phyloP scores from a whole-genome alignment of 1,139 yeast species.

The Blastobotrys malaysiensis region DNA sequence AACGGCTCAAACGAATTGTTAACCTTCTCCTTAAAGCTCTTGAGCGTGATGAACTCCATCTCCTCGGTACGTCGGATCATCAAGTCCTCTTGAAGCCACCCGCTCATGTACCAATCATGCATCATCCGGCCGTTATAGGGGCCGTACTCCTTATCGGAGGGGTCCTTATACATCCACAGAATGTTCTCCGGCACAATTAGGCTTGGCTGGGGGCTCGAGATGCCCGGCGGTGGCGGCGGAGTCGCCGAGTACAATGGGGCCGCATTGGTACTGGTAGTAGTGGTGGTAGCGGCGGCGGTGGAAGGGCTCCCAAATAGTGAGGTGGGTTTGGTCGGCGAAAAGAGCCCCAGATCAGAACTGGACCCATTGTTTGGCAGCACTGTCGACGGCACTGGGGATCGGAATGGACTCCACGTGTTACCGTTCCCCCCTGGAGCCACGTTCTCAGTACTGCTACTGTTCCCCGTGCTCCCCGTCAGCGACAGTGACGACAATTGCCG shows the following conservation, averaged over 20 bases:
- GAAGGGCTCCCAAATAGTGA: conserved; percentile 8
- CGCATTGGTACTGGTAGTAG: background rate
- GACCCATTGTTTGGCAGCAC: conserved; percentile 6
- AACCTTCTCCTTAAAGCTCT: conserved; percentile 33
- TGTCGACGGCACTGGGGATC: background rate
- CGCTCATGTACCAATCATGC: conserved; percentile 72
- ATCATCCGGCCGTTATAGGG: conserved; percentile 70
- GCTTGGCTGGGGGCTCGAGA: conserved; percentile 14
- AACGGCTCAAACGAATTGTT: conserved; percentile 58
- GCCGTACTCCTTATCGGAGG: conserved; percentile 68
- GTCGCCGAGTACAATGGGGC: background rate
- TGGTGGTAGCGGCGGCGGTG: background rate
- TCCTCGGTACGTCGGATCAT: conserved; percentile 48
- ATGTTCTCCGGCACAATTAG: conserved; percentile 40
- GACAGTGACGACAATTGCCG: background rate
- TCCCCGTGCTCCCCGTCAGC: background rate
- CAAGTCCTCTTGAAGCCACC: conserved; percentile 55
- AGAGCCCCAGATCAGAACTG: conserved; percentile 2
- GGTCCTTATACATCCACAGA: conserved; percentile 71
- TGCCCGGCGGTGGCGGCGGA: conserved; percentile 25
- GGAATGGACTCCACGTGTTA: conserved; percentile 4
- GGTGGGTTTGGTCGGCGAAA: background rate
- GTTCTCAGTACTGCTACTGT: background rate
- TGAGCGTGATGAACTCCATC: conserved; percentile 29
- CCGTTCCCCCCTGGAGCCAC: background rate